Evolutionary conservation across 306 rosid genomes (phyloP), one percentile per base, ranked within the genome.

Genomic region (Dryas alaskensis): DNA sequence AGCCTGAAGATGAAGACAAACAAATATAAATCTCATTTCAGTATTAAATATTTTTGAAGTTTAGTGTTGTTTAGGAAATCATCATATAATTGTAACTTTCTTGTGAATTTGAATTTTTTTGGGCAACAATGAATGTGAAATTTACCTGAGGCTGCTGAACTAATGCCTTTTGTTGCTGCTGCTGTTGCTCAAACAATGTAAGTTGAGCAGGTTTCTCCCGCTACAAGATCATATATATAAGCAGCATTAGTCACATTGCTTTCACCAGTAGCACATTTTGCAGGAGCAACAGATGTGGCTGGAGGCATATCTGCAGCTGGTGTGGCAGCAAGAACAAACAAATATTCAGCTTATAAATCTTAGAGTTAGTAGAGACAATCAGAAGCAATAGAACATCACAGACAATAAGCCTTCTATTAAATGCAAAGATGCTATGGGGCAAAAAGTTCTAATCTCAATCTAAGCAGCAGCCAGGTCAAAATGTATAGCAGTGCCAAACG

Each of bases 201-300:
- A 92, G 71, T 85, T 95, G 93, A 65, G 90, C 96, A 52, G 99
- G 99, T 80, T 84, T 95, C 87, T 92, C 99, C 99, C 98, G 92
- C 98, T 92, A 77, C 43, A 86, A 68, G 64, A 86, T 70, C 69
- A 22, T 22, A 22, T 22, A 71, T 60, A 62, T 37, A 60, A 62
- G 68, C n/a, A 39, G 67, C 44, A 71, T 72, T 51, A 70, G 10
- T 16, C 65, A 58, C 46, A 59, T 5, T 46, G 73, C 98, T 94
- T 87, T 91, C 96, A 61, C 95, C 90, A 16, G 95, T 88, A 16
- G 81, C 80, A 80, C 90, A 80, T 82, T 92, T 87, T 66, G 75
- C 74, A 71, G 84, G 74, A 78, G 80, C 66, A 54, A 70, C 80
- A 82, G 90, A 69, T 76, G 86, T 66, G 79, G 89, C 86, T 69